Percentiles rank a stretch among this genome's conserved stretches.
Conservation (phyloP, 2,329 filamentous ascomycete genomes). For the Aspergillus costaricaensis region DNA sequence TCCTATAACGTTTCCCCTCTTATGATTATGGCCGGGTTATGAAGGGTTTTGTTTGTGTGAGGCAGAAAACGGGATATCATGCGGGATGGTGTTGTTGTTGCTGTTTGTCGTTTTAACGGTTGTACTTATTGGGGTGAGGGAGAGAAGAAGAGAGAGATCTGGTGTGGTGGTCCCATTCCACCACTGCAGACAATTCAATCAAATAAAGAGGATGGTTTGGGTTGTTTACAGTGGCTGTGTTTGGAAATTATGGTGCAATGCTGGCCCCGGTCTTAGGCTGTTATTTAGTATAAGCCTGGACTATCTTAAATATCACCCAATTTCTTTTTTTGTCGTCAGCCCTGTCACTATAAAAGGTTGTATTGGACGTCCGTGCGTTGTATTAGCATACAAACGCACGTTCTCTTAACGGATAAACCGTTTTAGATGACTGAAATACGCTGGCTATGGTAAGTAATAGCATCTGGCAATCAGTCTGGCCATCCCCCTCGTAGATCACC, state of each 20-base stretch:
- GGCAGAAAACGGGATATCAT: constrained; percentile 6
- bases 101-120: constrained; percentile 1
- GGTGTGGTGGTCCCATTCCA: constrained; percentile 14
- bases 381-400: not conserved
- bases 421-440: not conserved
- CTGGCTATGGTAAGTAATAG: not conserved
- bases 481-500: not conserved
- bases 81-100: constrained; percentile 6
- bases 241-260: constrained; percentile 26
- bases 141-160: constrained; percentile 4
- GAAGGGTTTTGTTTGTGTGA: not conserved
- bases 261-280: constrained; percentile 30
- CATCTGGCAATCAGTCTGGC: not conserved
- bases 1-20: not conserved
- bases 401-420: too few species aligned
- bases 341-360: not conserved
- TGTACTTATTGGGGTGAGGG: constrained; percentile 7
- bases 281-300: constrained; percentile 33
- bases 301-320: constrained; percentile 34
- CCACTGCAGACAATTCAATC: constrained; percentile 19
- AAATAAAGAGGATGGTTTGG: constrained; percentile 17
- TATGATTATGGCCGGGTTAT: not conserved
- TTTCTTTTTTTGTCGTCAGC: constrained; percentile 22
- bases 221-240: constrained; percentile 25
- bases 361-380: not conserved